A percentile compares a stretch with the other conserved stretches of the same genome.
phyloP scores from a whole-genome alignment of 257 asterid species.

The Vinca minor region DNA sequence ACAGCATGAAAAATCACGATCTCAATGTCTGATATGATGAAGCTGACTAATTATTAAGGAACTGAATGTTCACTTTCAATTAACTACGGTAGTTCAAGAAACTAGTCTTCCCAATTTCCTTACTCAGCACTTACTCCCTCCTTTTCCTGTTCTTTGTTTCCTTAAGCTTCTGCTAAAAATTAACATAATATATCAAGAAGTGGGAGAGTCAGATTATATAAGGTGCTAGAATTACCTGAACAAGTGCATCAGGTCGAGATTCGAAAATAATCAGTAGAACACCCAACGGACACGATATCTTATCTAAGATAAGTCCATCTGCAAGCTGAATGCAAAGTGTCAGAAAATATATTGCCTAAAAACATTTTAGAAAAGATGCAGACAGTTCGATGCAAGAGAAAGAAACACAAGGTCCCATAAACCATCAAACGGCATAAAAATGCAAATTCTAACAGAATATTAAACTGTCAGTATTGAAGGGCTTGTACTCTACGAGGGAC shows the following conservation, averaged over 20 bases:
- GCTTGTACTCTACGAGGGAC: not conserved
- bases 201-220: not conserved
- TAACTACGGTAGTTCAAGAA: too few relatives aligned
- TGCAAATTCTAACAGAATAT: not conserved
- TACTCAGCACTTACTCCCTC: too few relatives aligned
- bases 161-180: not conserved
- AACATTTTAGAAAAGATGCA: not conserved
- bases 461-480: not conserved
- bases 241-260: conserved; percentile 89
- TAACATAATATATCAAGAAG: not conserved
- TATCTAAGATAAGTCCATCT: conserved; percentile 65
- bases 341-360: not conserved
- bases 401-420: not conserved
- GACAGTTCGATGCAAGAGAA: too few relatives aligned
- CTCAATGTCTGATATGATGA: too few relatives aligned
- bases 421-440: not conserved
- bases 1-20: too few relatives aligned
- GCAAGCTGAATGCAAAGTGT: conserved; percentile 48
- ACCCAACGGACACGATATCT: conserved; percentile 72
- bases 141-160: not conserved
- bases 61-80: too few relatives aligned
- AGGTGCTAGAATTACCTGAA: conserved; percentile 39
- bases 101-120: too few relatives aligned
- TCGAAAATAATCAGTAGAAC: conserved; percentile 75
- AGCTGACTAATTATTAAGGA: too few relatives aligned